These are phyloP conservation scores for Penicillium diatomitis DNA, from an alignment of 495 filamentous ascomycete species.

Conservation along the genomic window DNA sequence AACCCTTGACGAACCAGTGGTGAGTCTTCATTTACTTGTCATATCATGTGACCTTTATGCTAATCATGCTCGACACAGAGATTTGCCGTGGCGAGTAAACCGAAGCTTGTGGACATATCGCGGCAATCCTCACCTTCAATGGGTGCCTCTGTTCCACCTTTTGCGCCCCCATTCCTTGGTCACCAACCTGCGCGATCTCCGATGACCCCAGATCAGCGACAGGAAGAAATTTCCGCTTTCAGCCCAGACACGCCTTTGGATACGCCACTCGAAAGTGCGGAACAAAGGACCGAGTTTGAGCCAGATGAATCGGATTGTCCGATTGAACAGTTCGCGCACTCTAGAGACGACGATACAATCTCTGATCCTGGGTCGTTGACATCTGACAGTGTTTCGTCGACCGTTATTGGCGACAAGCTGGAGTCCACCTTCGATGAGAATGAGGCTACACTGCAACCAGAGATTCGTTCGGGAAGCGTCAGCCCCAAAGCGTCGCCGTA, in stretches of 20 bases:
- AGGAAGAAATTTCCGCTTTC: conserved; percentile 37
- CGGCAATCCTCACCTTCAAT: conserved; percentile 24
- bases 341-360: conserved; percentile 23
- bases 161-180: conserved; percentile 12
- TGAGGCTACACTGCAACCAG: conserved; percentile 14
- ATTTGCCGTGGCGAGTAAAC: conserved; percentile 35
- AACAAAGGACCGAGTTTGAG: conserved; percentile 24
- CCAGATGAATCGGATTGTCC: conserved; percentile 24
- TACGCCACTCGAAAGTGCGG: conserved; percentile 31
- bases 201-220: conserved; percentile 31
- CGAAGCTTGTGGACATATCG: conserved; percentile 36
- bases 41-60: neutral
- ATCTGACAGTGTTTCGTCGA: conserved; percentile 23
- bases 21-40: conserved; percentile 5
- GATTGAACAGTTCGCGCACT: conserved; percentile 15
- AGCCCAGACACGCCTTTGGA: conserved; percentile 37
- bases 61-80: conserved; percentile 10
- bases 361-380: conserved; percentile 24
- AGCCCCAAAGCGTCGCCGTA: conserved; percentile 13
- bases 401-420: conserved; percentile 19
- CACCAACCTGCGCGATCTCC: conserved; percentile 19
- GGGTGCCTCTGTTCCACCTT: conserved; percentile 12
- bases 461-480: conserved; percentile 19
- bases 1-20: conserved; percentile 23
- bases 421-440: conserved; percentile 12